These are phyloP conservation scores for Cadophora sp. DNA, from an alignment of 2,329 filamentous ascomycete genomes.

Conservation along the genomic window DNA sequence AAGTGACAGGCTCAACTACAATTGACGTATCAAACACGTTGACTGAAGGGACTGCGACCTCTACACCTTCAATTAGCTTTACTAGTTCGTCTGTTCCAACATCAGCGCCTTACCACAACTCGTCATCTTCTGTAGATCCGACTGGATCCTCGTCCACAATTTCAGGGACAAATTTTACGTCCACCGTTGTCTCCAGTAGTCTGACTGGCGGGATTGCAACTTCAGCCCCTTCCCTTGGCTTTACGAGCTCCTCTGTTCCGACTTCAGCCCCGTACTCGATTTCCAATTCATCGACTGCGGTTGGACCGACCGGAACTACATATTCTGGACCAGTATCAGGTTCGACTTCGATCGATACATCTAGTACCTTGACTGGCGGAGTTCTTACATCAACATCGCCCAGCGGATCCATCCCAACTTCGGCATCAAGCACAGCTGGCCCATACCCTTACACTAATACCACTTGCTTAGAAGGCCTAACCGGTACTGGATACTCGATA, in stretches of 20 bases:
- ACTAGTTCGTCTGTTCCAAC: background rate
- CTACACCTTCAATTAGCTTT: background rate
- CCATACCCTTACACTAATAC: slow-evolving; percentile 15
- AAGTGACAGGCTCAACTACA: background rate
- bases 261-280: slow-evolving; percentile 24
- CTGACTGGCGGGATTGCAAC: slow-evolving; percentile 6
- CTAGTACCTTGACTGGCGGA: slow-evolving; percentile 10
- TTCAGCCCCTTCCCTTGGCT: background rate
- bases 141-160: background rate
- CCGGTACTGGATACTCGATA: background rate
- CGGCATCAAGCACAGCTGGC: slow-evolving; percentile 18
- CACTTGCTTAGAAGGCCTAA: slow-evolving; percentile 1
- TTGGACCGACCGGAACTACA: slow-evolving; percentile 2
- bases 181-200: background rate
- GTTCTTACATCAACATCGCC: background rate
- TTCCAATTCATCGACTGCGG: slow-evolving; percentile 14
- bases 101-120: slow-evolving; percentile 14
- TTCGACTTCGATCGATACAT: background rate
- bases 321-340: background rate
- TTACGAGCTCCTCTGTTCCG: slow-evolving; percentile 7
- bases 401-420: slow-evolving; percentile 10
- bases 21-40: background rate
- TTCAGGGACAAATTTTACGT: background rate
- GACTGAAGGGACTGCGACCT: slow-evolving; percentile 1
- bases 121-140: background rate